A percentile compares a stretch with the other conserved stretches of the same genome.
Evolutionary conservation across 1,139 yeast species (phyloP).

Genomic region (Hemisphaericaspora xylofermentans): DNA sequence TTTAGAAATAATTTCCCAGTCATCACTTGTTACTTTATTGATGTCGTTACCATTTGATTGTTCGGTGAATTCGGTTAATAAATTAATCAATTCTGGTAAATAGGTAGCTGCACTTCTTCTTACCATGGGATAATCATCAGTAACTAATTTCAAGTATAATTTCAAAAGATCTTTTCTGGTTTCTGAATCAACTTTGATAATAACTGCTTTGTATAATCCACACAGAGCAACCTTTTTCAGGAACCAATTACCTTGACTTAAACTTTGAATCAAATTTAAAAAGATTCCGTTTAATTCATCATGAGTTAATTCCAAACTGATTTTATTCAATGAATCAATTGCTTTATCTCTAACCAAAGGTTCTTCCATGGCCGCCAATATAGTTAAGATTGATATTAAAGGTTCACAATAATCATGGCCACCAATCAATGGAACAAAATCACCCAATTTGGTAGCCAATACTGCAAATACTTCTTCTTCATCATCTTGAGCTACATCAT

Average conservation of each 20-base stretch:
- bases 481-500: slow-evolving; percentile 92
- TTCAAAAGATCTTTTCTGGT: slow-evolving; percentile 62
- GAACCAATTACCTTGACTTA: slow-evolving; percentile 93
- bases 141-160: slow-evolving; percentile 66
- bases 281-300: slow-evolving; percentile 68
- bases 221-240: slow-evolving; percentile 90
- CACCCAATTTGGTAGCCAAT: slow-evolving; percentile 86
- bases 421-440: slow-evolving; percentile 82
- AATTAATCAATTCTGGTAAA: slow-evolving; percentile 69
- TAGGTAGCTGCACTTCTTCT: slow-evolving; percentile 90
- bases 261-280: slow-evolving; percentile 71
- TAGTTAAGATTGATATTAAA: slow-evolving; percentile 81
- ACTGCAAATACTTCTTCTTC: slow-evolving; percentile 98
- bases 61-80: slow-evolving; percentile 44
- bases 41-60: slow-evolving; percentile 19
- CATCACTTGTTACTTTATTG: slow-evolving; percentile 40
- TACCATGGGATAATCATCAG: slow-evolving; percentile 98
- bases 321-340: slow-evolving; percentile 74
- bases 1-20: slow-evolving; percentile 72
- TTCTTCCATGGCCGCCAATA: slow-evolving; percentile 91
- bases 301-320: slow-evolving; percentile 63
- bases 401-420: slow-evolving; percentile 78
- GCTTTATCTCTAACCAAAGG: slow-evolving; percentile 98
- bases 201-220: slow-evolving; percentile 76
- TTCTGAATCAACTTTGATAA: slow-evolving; percentile 57